These are phyloP conservation scores for Ganoderma meredithae DNA, from an alignment of 1,284 basidiomycete genomes.

Conservation along the genomic window DNA sequence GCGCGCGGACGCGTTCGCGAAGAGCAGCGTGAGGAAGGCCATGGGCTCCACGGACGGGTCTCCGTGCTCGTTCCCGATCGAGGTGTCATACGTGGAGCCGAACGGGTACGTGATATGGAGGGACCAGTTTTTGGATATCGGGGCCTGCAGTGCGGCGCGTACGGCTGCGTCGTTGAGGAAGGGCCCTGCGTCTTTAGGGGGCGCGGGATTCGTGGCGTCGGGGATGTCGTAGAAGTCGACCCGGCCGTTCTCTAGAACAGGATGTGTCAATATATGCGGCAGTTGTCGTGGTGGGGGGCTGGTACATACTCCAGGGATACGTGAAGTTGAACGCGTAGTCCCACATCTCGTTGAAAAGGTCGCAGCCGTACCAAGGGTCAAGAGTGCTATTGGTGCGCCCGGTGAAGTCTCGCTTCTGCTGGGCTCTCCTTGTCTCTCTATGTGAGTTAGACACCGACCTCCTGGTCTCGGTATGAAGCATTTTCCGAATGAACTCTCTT, in stretches of 20 bases:
- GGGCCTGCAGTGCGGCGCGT: constrained; percentile 67
- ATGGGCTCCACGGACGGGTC: constrained; percentile 53
- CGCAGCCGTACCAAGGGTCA: constrained; percentile 45
- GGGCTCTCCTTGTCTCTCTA: background rate
- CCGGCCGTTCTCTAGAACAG: constrained; percentile 21
- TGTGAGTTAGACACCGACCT: constrained; percentile 6
- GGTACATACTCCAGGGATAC: constrained; percentile 71
- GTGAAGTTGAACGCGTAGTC: constrained; percentile 45
- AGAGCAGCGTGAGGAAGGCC: constrained; percentile 39
- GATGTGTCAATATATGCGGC: background rate
- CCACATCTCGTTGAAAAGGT: constrained; percentile 41
- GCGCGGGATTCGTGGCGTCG: constrained; percentile 53
- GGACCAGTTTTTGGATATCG: constrained; percentile 63
- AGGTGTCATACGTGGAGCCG: constrained; percentile 38
- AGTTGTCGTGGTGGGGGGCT: background rate
- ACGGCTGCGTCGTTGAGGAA: constrained; percentile 65
- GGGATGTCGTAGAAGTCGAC: constrained; percentile 56
- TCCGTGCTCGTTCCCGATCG: constrained; percentile 36
- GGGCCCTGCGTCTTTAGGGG: constrained; percentile 53
- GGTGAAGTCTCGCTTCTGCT: constrained; percentile 37
- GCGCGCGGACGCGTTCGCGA: constrained; percentile 35
- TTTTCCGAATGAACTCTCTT: constrained; percentile 14
- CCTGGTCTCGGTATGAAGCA: background rate
- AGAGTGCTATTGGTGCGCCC: constrained; percentile 39
- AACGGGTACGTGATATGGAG: constrained; percentile 58